These are phyloP conservation scores for Coemansia erecta DNA, from an alignment of 192 early-diverging fungal species.

Conservation along the genomic window DNA sequence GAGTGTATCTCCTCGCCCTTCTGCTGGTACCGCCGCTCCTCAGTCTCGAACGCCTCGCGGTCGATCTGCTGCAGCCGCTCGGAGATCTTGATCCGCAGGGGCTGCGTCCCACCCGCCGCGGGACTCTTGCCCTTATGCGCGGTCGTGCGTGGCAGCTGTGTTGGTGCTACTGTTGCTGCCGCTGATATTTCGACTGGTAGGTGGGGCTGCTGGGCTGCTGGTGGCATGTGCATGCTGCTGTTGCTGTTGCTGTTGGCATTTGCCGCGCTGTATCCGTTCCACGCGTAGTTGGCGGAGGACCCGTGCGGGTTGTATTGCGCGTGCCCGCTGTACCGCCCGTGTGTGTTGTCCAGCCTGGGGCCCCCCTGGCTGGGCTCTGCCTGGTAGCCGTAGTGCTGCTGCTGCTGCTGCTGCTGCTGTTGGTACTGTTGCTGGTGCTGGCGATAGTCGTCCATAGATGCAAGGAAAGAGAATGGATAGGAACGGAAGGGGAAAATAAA, in stretches of 20 bases:
- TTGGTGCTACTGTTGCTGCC: background rate
- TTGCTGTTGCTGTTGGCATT: slow-evolving; percentile 2
- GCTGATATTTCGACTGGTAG: background rate
- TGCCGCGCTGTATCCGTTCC: slow-evolving; percentile 33
- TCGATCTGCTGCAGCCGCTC: slow-evolving; percentile 49
- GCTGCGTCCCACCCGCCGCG: slow-evolving; percentile 11
- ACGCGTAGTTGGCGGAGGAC: no score
- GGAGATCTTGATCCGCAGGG: slow-evolving; percentile 41
- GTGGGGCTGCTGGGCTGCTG: background rate
- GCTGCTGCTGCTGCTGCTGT: slow-evolving; percentile 3
- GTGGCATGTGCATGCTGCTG: background rate
- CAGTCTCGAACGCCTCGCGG: slow-evolving; percentile 43
- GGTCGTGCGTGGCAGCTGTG: slow-evolving; percentile 2
- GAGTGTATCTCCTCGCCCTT: slow-evolving; percentile 48
- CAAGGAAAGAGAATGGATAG: background rate
- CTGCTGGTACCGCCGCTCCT: slow-evolving; percentile 40
- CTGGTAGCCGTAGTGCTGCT: slow-evolving; percentile 4
- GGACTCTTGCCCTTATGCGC: slow-evolving; percentile 7
- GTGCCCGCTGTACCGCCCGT: background rate
- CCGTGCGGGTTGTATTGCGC: no score
- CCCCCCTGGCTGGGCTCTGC: background rate
- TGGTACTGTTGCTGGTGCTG: no score
- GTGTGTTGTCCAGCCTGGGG: background rate
- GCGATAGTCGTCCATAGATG: slow-evolving; percentile 1
- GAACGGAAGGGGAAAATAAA: background rate